Percentiles rank a stretch among this genome's conserved stretches.
Conservation (phyloP, 2,329 filamentous ascomycete species). For the Podosphaera leucotricha region DNA sequence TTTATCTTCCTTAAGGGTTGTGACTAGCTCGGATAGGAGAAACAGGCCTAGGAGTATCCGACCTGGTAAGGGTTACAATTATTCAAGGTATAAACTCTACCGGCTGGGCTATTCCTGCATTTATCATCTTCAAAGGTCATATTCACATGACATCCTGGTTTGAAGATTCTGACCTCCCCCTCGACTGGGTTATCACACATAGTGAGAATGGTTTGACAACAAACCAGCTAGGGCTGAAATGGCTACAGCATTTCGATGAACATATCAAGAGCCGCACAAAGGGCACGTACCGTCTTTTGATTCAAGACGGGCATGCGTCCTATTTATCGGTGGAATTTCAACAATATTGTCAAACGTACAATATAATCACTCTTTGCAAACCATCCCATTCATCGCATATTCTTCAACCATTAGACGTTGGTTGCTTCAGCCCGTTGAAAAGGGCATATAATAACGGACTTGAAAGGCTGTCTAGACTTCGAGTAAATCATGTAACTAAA, state of each 20-base stretch:
- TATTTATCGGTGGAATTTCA: conserved; percentile 5
- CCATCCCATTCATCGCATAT: conserved; percentile 16
- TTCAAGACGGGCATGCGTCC: conserved; percentile 17
- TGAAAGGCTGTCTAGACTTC: background rate
- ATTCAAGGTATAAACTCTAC: conserved; percentile 10
- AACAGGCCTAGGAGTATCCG: conserved; percentile 6
- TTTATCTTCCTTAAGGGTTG: conserved; percentile 5
- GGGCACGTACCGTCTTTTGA: conserved; percentile 14
- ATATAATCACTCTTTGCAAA: conserved; percentile 17
- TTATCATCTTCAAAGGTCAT: conserved; percentile 1
- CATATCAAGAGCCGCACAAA: conserved; percentile 8
- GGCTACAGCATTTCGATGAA: conserved; percentile 3
- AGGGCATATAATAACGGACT: background rate
- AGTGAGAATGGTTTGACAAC: background rate
- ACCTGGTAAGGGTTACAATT: conserved; percentile 10
- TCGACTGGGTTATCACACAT: background rate
- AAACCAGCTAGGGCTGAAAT: background rate
- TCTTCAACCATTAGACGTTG: conserved; percentile 17
- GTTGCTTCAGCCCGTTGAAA: conserved; percentile 17
- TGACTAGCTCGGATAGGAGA: conserved; percentile 6
- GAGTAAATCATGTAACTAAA: background rate
- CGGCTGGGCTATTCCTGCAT: conserved; percentile 7
- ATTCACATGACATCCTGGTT: background rate
- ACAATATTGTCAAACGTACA: conserved; percentile 6
- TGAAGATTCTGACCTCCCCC: background rate